Evolutionary conservation across 2,329 filamentous ascomycete genomes (phyloP).

Genomic region (Macrophomina tecta): DNA sequence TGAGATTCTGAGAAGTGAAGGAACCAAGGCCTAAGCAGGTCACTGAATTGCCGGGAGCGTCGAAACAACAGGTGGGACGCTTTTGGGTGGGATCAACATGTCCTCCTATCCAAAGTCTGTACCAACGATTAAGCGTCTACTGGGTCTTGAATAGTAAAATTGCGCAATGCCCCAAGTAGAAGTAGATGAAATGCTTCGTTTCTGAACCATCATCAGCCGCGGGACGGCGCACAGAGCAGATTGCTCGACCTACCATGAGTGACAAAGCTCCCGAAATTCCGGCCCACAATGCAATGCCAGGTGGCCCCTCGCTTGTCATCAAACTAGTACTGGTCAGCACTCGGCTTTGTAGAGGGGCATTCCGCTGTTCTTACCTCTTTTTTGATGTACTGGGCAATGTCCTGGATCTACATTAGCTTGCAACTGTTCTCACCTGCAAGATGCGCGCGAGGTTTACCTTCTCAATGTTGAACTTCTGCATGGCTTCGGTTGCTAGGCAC

Average conservation of each 20-base stretch:
- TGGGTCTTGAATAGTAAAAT: constrained; percentile 99
- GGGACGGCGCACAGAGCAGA: not conserved
- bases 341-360: not conserved
- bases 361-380: constrained; percentile 67
- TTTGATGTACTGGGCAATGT: constrained; percentile 96
- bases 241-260: constrained; percentile 76
- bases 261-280: constrained; percentile 99
- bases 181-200: constrained; percentile 99
- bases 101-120: constrained; percentile 20
- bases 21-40: constrained; percentile 16
- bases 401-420: constrained; percentile 58
- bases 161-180: constrained; percentile 97
- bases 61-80: not conserved
- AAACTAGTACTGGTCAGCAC: constrained; percentile 66
- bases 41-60: constrained; percentile 7
- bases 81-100: not conserved
- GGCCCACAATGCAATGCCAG: constrained; percentile 98
- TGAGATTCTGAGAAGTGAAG: constrained; percentile 11
- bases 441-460: constrained; percentile 59
- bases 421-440: not conserved
- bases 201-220: constrained; percentile 62
- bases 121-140: constrained; percentile 51
- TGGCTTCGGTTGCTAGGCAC: constrained; percentile 68
- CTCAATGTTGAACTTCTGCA: constrained; percentile 74
- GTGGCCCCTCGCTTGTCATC: constrained; percentile 96